Conservation (phyloP, 768 basidiomycete species). For the Chalciporus sphaerocephalus region DNA sequence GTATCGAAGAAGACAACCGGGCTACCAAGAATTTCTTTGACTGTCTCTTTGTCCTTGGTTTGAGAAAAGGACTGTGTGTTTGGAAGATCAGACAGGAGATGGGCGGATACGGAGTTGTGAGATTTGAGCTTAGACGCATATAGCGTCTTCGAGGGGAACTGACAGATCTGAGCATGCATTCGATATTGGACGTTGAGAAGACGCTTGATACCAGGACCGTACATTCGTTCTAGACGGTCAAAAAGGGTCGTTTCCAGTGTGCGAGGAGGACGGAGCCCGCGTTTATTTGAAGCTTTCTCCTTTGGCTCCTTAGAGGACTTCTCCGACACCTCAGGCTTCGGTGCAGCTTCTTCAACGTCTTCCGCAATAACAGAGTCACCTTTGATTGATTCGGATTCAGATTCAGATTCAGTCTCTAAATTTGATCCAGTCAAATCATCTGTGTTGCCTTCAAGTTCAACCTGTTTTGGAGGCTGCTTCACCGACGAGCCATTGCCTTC, state of each 20-base stretch:
- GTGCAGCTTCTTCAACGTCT: constrained; percentile 9
- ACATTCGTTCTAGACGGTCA: constrained; percentile 85
- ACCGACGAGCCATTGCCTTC: not conserved
- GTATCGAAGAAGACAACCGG: constrained; percentile 95
- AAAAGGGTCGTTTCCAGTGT: constrained; percentile 89
- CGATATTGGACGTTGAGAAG: constrained; percentile 90
- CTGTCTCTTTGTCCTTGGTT: constrained; percentile 55
- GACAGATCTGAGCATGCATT: constrained; percentile 84
- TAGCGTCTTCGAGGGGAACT: constrained; percentile 79
- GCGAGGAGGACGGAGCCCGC: constrained; percentile 51
- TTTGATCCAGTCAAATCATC: constrained; percentile 3
- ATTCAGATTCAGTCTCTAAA: constrained; percentile 9
- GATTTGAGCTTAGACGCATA: constrained; percentile 71
- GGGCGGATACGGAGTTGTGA: constrained; percentile 63
- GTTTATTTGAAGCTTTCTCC: constrained; percentile 11
- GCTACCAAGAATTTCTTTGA: constrained; percentile 65
- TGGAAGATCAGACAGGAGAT: constrained; percentile 69
- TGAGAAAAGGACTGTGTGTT: constrained; percentile 37
- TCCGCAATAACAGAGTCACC: constrained; percentile 21
- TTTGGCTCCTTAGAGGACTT: constrained; percentile 1
- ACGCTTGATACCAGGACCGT: constrained; percentile 75
- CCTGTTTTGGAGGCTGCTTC: not conserved
- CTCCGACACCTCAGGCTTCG: constrained; percentile 3
- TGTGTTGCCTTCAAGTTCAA: not conserved
- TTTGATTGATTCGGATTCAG: constrained; percentile 17